Conservation (phyloP, 2,329 filamentous ascomycete genomes). For the Nothophaeocryptopus gaeumannii region DNA sequence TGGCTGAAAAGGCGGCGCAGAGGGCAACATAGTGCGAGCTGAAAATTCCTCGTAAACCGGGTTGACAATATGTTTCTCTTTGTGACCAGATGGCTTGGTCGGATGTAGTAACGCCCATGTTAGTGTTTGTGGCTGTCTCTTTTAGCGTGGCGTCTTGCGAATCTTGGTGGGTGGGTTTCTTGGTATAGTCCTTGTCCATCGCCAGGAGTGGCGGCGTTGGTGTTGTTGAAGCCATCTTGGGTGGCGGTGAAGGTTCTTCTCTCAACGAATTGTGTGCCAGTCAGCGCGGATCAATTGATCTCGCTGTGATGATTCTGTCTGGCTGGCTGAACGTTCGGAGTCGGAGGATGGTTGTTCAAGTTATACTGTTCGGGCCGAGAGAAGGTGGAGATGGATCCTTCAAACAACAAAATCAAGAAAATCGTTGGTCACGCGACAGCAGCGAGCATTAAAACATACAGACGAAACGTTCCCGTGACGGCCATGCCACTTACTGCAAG, state of each 20-base stretch:
- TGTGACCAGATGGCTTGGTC: background rate
- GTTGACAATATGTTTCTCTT: slow-evolving; percentile 29
- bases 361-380: background rate
- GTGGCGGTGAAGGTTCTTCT: background rate
- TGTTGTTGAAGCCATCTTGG: background rate
- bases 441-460: background rate
- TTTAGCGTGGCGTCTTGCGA: slow-evolving; percentile 1
- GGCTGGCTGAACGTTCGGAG: background rate
- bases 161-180: slow-evolving; percentile 5
- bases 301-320: background rate
- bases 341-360: background rate
- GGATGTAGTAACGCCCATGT: background rate
- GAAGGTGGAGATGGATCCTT: background rate
- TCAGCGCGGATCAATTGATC: background rate
- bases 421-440: background rate
- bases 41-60: slow-evolving; percentile 46
- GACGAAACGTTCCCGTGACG: background rate
- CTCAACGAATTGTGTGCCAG: background rate
- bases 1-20: slow-evolving; percentile 49
- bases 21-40: slow-evolving; percentile 50
- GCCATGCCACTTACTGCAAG: background rate
- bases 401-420: background rate
- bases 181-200: background rate
- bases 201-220: background rate
- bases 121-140: background rate